phyloP scores from a whole-genome alignment of 2,329 filamentous ascomycete species.

The Albophoma yamanashiensis region DNA sequence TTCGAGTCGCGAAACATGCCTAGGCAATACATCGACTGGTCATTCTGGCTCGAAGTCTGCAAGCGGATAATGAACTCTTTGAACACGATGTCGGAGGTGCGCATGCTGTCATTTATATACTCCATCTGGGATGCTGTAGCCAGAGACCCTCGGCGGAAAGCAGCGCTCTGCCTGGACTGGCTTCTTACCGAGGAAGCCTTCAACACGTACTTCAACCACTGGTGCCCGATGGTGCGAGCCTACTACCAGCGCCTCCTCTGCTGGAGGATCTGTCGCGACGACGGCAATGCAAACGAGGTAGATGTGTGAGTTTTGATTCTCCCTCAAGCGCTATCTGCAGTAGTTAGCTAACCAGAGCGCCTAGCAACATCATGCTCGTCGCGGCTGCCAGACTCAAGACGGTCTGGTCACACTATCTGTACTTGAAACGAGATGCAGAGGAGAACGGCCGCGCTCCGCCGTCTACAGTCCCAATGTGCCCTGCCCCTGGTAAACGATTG shows the following conservation, averaged over 20 bases:
- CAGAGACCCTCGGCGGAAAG: slow-evolving; percentile 55
- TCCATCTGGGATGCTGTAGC: slow-evolving; percentile 66
- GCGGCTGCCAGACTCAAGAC: slow-evolving; percentile 59
- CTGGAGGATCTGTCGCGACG: slow-evolving; percentile 76
- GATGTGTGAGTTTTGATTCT: slow-evolving; percentile 51
- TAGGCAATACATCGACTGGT: slow-evolving; percentile 55
- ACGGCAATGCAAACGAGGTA: slow-evolving; percentile 51
- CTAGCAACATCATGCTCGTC: slow-evolving; percentile 57
- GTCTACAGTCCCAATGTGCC: slow-evolving; percentile 72
- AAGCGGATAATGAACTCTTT: slow-evolving; percentile 70
- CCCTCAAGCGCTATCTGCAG: not conserved
- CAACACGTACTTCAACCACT: slow-evolving; percentile 77
- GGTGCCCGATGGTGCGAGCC: slow-evolving; percentile 89
- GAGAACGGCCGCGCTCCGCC: slow-evolving; percentile 42
- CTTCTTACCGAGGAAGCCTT: slow-evolving; percentile 67
- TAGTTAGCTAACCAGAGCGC: slow-evolving; percentile 13
- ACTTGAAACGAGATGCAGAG: slow-evolving; percentile 58
- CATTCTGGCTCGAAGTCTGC: slow-evolving; percentile 77
- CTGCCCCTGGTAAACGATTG: slow-evolving; percentile 74
- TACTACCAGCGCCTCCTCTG: slow-evolving; percentile 88
- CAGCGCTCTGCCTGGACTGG: slow-evolving; percentile 61
- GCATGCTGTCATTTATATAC: slow-evolving; percentile 73
- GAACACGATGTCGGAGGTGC: slow-evolving; percentile 83
- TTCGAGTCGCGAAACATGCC: slow-evolving; percentile 30
- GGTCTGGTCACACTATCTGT: slow-evolving; percentile 72